Evolutionary conservation across 73 alveolate genomes (phyloP).

Genomic region (Tetrahymena borealis): DNA sequence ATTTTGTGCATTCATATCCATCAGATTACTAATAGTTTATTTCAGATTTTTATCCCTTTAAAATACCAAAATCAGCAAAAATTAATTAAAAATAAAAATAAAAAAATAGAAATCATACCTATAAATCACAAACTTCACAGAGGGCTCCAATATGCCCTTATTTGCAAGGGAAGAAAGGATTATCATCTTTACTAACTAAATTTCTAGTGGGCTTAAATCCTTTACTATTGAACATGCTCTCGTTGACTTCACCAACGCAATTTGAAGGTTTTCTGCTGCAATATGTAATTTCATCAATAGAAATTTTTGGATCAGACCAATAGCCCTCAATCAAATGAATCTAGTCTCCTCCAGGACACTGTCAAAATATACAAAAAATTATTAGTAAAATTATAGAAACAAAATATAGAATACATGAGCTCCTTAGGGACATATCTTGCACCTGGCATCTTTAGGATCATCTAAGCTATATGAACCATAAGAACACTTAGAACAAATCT

Average conservation of each 20-base stretch:
- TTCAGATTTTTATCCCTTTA: neutral
- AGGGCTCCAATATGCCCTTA: neutral
- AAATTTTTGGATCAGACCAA: neutral
- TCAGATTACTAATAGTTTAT: neutral
- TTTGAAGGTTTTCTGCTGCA: neutral
- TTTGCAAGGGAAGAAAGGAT: neutral
- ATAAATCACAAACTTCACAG: neutral
- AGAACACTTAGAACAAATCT: neutral
- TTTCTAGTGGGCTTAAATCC: neutral
- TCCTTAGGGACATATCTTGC: neutral
- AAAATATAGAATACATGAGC: neutral
- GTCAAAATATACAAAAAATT: neutral
- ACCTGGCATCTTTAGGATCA: neutral
- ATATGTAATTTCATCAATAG: neutral
- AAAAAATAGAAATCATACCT: neutral
- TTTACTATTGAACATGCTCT: neutral
- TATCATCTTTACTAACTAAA: neutral
- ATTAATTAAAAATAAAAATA: too few species aligned
- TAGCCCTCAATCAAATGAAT: neutral
- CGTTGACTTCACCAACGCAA: neutral
- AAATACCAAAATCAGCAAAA: neutral
- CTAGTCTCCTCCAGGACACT: neutral
- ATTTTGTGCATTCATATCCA: neutral
- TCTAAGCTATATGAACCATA: neutral
- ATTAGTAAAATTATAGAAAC: neutral